Evolutionary conservation across 768 basidiomycete genomes (phyloP).

Genomic region (Termitomyces sp.): DNA sequence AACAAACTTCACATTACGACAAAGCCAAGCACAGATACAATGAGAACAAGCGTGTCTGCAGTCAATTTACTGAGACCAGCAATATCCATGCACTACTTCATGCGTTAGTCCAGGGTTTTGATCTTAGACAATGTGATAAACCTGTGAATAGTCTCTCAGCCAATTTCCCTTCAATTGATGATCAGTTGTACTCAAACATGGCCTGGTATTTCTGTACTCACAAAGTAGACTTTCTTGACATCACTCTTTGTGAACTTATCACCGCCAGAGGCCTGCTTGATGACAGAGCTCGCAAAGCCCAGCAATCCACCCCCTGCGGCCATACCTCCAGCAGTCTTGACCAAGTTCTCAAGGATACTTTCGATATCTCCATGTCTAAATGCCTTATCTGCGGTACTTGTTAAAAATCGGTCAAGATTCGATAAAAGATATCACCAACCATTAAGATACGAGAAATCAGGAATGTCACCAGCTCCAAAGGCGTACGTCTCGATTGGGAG

Average conservation of each 20-base stretch:
- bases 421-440: conserved; percentile 27
- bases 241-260: conserved; percentile 61
- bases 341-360: conserved; percentile 54
- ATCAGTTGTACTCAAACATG: background rate
- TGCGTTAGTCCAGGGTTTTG: background rate
- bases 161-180: conserved; percentile 49
- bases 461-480: conserved; percentile 67
- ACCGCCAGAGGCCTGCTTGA: conserved; percentile 41
- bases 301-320: conserved; percentile 45
- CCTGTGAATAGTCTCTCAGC: conserved; percentile 68
- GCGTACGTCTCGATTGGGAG: conserved; percentile 41
- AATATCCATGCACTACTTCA: conserved; percentile 59
- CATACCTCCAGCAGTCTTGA: conserved; percentile 47
- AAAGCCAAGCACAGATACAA: conserved; percentile 55
- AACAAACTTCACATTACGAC: conserved; percentile 29
- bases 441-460: conserved; percentile 64
- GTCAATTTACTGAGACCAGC: conserved; percentile 63
- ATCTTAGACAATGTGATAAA: conserved; percentile 12
- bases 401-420: background rate
- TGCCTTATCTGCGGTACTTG: conserved; percentile 46
- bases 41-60: conserved; percentile 56
- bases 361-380: conserved; percentile 78
- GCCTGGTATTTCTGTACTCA: conserved; percentile 20
- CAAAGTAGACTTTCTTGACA: conserved; percentile 65
- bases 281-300: conserved; percentile 42